Conservation (phyloP, 1,139 yeast species). For the Pichia sp. region DNA sequence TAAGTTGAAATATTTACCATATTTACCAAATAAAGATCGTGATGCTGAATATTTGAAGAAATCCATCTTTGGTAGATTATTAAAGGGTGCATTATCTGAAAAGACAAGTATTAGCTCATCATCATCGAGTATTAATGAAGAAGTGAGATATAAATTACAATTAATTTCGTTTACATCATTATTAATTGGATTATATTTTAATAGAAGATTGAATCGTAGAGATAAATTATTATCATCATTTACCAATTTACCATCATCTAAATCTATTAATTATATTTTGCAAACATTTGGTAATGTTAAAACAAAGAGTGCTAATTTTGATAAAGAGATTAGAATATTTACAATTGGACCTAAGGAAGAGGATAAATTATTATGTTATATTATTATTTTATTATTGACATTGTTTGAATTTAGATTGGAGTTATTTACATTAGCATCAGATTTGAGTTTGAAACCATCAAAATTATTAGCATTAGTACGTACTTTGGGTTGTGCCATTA, state of each 20-base stretch:
- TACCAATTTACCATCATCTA: slow-evolving; percentile 69
- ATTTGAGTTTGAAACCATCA: slow-evolving; percentile 75
- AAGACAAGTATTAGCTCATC: background rate
- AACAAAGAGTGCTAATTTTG: slow-evolving; percentile 50
- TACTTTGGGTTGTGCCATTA: slow-evolving; percentile 77
- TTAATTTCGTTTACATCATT: slow-evolving; percentile 72
- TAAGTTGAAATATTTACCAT: slow-evolving; percentile 44
- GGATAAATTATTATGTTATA: slow-evolving; percentile 76
- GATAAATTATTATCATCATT: slow-evolving; percentile 54
- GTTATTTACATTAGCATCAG: slow-evolving; percentile 76
- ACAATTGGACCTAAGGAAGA: slow-evolving; percentile 81
- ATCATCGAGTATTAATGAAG: slow-evolving; percentile 5
- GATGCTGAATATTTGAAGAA: slow-evolving; percentile 8
- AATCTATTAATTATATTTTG: slow-evolving; percentile 59
- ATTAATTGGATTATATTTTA: slow-evolving; percentile 69
- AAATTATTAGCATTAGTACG: slow-evolving; percentile 62
- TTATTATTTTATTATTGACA: slow-evolving; percentile 67
- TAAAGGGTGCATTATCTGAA: slow-evolving; percentile 3
- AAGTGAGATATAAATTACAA: slow-evolving; percentile 38
- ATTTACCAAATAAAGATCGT: slow-evolving; percentile 39
- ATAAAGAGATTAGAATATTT: slow-evolving; percentile 62
- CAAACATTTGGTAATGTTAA: slow-evolving; percentile 32
- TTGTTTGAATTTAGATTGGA: slow-evolving; percentile 72
- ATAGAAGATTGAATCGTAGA: slow-evolving; percentile 61
- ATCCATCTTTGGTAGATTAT: slow-evolving; percentile 7